These are phyloP conservation scores for Fonsecaea nubica DNA, from an alignment of 2,329 filamentous ascomycete species.

Conservation along the genomic window DNA sequence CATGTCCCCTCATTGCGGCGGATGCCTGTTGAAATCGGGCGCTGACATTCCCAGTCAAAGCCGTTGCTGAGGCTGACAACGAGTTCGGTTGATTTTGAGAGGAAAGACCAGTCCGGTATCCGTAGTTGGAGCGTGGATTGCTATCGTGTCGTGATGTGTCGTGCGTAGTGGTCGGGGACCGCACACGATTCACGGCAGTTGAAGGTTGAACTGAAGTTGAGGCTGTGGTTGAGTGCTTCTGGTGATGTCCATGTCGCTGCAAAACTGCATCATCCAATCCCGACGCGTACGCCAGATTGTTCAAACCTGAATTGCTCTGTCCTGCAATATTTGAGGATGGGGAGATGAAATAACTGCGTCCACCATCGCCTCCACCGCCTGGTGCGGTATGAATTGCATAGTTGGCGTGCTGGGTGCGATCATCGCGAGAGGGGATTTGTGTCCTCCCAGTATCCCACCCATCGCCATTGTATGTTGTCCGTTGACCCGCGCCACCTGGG, in stretches of 20 bases:
- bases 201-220: constrained; percentile 3
- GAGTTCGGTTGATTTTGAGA: constrained; percentile 24
- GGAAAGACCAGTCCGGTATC: constrained; percentile 21
- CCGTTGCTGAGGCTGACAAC: constrained; percentile 31
- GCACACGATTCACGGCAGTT: constrained; percentile 21
- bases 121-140: constrained; percentile 12
- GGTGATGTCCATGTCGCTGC: constrained; percentile 23
- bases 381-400: constrained; percentile 18
- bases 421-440: constrained; percentile 20
- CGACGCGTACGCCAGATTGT: constrained; percentile 40
- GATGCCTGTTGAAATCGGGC: constrained; percentile 28
- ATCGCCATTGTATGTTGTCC: constrained; percentile 14
- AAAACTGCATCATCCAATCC: constrained; percentile 33
- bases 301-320: constrained; percentile 34
- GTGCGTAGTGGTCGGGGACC: constrained; percentile 26
- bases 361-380: constrained; percentile 4
- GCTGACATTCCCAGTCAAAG: constrained; percentile 34
- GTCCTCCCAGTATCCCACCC: constrained; percentile 20
- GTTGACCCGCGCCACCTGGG: constrained; percentile 22
- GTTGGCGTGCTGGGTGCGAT: constrained; percentile 15
- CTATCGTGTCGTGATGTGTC: constrained; percentile 12
- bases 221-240: constrained; percentile 14
- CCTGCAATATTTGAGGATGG: constrained; percentile 5
- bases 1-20: constrained; percentile 5
- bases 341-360: constrained; percentile 20